Percentiles rank a stretch among this genome's conserved stretches.
Conservation (phyloP, 2,329 filamentous ascomycete genomes). For the Aspergillus candidus region DNA sequence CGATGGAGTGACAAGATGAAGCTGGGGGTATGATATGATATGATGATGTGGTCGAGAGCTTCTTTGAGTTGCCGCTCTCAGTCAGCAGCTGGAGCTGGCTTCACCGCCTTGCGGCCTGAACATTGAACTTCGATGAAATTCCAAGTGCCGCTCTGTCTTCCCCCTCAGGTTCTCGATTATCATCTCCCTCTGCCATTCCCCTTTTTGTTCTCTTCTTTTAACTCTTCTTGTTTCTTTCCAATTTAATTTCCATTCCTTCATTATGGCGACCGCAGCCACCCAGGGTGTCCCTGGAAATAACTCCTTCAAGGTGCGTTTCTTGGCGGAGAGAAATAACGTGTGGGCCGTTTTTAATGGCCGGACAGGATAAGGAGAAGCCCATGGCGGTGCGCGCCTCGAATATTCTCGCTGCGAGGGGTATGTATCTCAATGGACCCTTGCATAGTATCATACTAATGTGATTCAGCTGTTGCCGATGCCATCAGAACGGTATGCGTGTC, state of each 20-base stretch:
- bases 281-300: conserved; percentile 52
- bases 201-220: conserved; percentile 16
- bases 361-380: conserved; percentile 89
- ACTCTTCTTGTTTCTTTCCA: conserved; percentile 7
- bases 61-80: conserved; percentile 14
- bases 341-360: conserved; percentile 34
- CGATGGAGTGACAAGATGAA: conserved; percentile 9
- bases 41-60: conserved; percentile 29
- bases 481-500: conserved; percentile 67
- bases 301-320: conserved; percentile 56
- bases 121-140: conserved; percentile 33
- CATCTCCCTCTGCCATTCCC: conserved; percentile 19
- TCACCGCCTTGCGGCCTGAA: conserved; percentile 25
- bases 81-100: conserved; percentile 34
- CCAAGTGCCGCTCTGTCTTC: conserved; percentile 15
- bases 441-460: conserved; percentile 21
- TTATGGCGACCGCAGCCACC: conserved; percentile 47
- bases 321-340: conserved; percentile 20
- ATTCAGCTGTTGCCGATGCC: conserved; percentile 84
- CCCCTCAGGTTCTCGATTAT: conserved; percentile 1
- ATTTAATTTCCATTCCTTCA: conserved; percentile 26
- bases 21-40: conserved; percentile 15
- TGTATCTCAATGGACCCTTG: conserved; percentile 15
- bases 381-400: conserved; percentile 93
- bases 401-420: conserved; percentile 94